These are phyloP conservation scores for Ceriops zippeliana DNA, from an alignment of 345 rosid genomes.

Conservation along the genomic window DNA sequence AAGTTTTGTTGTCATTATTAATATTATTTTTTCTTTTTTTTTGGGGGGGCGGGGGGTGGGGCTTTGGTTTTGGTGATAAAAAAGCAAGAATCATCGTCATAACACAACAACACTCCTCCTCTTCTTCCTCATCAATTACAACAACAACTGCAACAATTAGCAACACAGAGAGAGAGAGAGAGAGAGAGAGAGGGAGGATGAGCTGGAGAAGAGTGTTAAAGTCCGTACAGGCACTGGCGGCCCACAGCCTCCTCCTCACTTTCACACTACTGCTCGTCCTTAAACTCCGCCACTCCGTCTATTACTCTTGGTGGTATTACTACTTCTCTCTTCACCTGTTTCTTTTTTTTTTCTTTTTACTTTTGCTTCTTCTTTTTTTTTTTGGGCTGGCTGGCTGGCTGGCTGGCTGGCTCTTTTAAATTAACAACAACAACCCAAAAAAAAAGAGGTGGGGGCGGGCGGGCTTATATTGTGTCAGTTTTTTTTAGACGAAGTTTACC, in stretches of 20 bases:
- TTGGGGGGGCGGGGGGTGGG: no score
- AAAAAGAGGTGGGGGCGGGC: not conserved
- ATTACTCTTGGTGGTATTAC: conserved; percentile 84
- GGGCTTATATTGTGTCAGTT: not conserved
- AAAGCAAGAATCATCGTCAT: no score
- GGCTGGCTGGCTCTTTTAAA: no score
- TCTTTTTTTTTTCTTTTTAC: not conserved
- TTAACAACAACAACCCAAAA: no score
- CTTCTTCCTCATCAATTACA: no score
- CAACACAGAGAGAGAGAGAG: no score
- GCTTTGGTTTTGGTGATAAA: no score
- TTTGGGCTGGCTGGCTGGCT: no score
- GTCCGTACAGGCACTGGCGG: conserved; percentile 78
- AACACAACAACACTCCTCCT: no score
- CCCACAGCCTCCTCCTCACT: conserved; percentile 63
- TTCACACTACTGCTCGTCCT: conserved; percentile 74
- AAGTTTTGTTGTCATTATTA: no score
- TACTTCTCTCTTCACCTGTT: not conserved
- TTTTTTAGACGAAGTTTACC: not conserved
- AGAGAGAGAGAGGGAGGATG: conserved; percentile 34
- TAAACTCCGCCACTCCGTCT: conserved; percentile 56
- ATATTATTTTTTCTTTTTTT: no score
- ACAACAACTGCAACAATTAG: no score
- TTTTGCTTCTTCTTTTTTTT: not conserved
- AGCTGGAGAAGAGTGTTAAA: conserved; percentile 82